A percentile compares a stretch with the other conserved stretches of the same genome.
These are phyloP conservation scores for Boletus coccyginus DNA, from an alignment of 768 basidiomycete species.

Conservation along the genomic window DNA sequence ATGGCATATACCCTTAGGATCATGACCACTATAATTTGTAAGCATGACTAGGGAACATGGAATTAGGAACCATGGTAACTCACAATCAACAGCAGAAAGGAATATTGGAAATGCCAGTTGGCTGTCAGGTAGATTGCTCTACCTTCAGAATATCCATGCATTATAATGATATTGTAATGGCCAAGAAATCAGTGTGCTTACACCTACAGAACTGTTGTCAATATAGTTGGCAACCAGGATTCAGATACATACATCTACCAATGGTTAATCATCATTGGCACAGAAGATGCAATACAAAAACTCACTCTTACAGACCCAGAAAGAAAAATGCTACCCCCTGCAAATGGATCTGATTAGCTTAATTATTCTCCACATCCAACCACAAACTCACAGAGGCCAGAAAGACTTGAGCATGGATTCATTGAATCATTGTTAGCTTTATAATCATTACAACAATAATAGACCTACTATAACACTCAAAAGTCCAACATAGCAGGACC, in stretches of 20 bases:
- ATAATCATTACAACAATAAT: not conserved
- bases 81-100: too few species aligned
- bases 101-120: not conserved
- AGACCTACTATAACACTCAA: constrained; percentile 1
- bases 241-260: not conserved
- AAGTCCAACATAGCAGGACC: constrained; percentile 8
- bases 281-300: too few species aligned
- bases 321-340: not conserved
- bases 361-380: not conserved
- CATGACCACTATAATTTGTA: too few species aligned
- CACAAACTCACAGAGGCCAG: not conserved
- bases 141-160: not conserved
- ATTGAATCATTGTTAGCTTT: not conserved
- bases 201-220: not conserved
- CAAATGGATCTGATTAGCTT: not conserved
- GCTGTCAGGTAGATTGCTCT: not conserved
- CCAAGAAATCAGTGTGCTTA: not conserved
- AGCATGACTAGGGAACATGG: too few species aligned
- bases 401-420: not conserved
- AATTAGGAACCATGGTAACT: too few species aligned
- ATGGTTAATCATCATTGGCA: too few species aligned
- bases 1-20: too few species aligned
- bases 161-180: not conserved
- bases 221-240: not conserved
- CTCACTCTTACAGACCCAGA: not conserved